Evolutionary conservation across 139 green algal species (phyloP), one percentile per base, ranked within the genome.

Genomic region (Klebsormidium nitens): DNA sequence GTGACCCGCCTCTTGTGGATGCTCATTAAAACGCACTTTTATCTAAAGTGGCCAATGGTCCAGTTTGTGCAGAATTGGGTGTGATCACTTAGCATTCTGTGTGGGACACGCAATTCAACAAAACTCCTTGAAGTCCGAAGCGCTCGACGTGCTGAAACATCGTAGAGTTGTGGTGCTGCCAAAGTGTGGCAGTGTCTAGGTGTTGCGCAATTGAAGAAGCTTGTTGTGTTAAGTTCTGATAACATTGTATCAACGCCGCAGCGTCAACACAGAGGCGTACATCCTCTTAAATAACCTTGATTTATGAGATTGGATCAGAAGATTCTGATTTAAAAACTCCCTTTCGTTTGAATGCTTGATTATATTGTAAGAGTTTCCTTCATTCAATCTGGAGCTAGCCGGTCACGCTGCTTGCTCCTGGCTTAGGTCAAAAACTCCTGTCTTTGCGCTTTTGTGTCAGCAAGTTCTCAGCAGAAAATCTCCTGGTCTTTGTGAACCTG

Each of bases 151-250:
- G 14, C 5, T 28, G 35, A 5, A 40, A 66, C 39, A 2, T 38
- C 64, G 42, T 66, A 28, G 19, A 17, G 3, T 69, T 64, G 35
- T 69, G 29, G 3, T n/a, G n/a, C n/a, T n/a, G n/a, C n/a, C n/a
- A n/a, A n/a, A n/a, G n/a, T n/a, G n/a, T n/a, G n/a, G n/a, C n/a
- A n/a, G n/a, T n/a, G n/a, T n/a, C n/a, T n/a, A n/a, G n/a, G n/a
- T n/a, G n/a, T n/a, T n/a, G n/a, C n/a, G n/a, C n/a, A n/a, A n/a
- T n/a, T n/a, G n/a, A n/a, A n/a, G n/a, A n/a, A n/a, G n/a, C n/a
- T n/a, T n/a, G n/a, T n/a, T n/a, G n/a, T n/a, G n/a, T n/a, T n/a
- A n/a, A n/a, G n/a, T n/a, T n/a, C n/a, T n/a, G n/a, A n/a, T n/a
- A n/a, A n/a, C n/a, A n/a, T n/a, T n/a, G n/a, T n/a, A n/a, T n/a